phyloP scores from a whole-genome alignment of 2,329 filamentous ascomycete species.

The Pleoardoris graminearum region DNA sequence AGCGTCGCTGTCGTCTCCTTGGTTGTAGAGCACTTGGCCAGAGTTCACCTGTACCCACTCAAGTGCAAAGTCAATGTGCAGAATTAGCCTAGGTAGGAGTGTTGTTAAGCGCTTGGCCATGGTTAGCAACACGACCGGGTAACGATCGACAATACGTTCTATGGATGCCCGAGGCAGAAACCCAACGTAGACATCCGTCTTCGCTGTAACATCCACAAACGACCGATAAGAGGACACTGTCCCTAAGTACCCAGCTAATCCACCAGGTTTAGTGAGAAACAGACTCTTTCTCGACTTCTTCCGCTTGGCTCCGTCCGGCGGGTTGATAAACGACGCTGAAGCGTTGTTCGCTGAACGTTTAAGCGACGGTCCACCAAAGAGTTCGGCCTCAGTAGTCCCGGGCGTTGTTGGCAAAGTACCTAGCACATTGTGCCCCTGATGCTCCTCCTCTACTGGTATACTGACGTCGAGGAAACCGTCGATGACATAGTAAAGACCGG shows the following conservation, averaged over 20 bases:
- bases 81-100: conserved; percentile 82
- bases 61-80: conserved; percentile 96
- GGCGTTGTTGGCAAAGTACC: conserved; percentile 45
- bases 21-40: conserved; percentile 91
- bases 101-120: conserved; percentile 95
- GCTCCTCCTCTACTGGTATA: conserved; percentile 71
- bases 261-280: conserved; percentile 91
- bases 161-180: conserved; percentile 85
- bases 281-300: conserved; percentile 69
- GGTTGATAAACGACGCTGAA: conserved; percentile 26
- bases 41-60: conserved; percentile 98
- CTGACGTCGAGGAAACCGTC: conserved; percentile 96
- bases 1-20: conserved; percentile 93
- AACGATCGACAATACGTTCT: conserved; percentile 88
- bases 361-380: conserved; percentile 34
- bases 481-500: conserved; percentile 94
- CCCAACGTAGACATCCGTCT: conserved; percentile 97
- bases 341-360: conserved; percentile 29
- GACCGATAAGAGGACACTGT: conserved; percentile 94
- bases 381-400: conserved; percentile 42
- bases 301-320: conserved; percentile 40
- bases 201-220: conserved; percentile 94
- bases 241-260: conserved; percentile 90
- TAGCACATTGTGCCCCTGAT: conserved; percentile 49
- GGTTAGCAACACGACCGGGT: conserved; percentile 88